A percentile compares a stretch with the other conserved stretches of the same genome.
Evolutionary conservation across 768 basidiomycete species (phyloP).

Genomic region (Podaxis sp.): DNA sequence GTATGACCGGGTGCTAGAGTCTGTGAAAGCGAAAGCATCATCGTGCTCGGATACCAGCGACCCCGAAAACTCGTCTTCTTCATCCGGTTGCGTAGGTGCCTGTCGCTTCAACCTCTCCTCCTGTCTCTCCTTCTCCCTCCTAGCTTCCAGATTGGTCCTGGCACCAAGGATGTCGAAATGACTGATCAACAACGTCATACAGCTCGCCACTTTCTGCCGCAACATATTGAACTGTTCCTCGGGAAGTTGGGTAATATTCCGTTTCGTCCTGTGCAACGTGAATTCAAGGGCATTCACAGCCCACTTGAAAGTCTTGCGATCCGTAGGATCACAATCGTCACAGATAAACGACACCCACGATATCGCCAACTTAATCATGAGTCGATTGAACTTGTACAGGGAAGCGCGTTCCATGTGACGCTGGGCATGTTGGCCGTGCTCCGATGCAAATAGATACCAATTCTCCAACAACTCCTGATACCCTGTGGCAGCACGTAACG

Average conservation of each 20-base stretch:
- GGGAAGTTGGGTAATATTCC: constrained; percentile 86
- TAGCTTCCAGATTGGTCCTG: constrained; percentile 80
- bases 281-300: constrained; percentile 96
- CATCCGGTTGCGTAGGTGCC: constrained; percentile 35
- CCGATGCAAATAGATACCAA: constrained; percentile 96
- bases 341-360: constrained; percentile 99
- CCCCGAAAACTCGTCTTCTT: constrained; percentile 46
- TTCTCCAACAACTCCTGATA: constrained; percentile 87
- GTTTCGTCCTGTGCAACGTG: constrained; percentile 79
- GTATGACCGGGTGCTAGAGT: constrained; percentile 64
- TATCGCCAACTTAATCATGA: constrained; percentile 86
- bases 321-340: constrained; percentile 94
- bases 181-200: constrained; percentile 94
- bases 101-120: constrained; percentile 56
- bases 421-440: constrained; percentile 88
- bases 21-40: constrained; percentile 45
- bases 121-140: constrained; percentile 84
- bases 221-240: constrained; percentile 88
- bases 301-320: constrained; percentile 96
- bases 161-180: constrained; percentile 99
- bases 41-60: constrained; percentile 30
- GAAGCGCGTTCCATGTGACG: constrained; percentile 78
- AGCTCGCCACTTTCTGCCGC: constrained; percentile 87
- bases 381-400: constrained; percentile 72
- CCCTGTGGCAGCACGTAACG: constrained; percentile 52